Percentiles rank a stretch among this genome's conserved stretches.
These are phyloP conservation scores for Flaveria ramosissima DNA, from an alignment of 129 eudicot genomes.

Conservation along the genomic window DNA sequence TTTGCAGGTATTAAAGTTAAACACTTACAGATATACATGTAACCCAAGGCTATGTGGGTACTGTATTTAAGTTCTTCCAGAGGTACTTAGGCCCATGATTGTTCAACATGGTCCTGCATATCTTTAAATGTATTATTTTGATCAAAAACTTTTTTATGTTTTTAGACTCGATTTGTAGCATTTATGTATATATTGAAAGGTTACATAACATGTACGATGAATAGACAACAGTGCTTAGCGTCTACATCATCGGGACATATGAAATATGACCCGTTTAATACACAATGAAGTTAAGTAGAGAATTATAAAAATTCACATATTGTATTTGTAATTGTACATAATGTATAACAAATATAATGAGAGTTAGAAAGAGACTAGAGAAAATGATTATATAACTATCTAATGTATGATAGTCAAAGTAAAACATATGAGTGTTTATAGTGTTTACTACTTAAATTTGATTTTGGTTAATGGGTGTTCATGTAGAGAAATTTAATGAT, in stretches of 20 bases:
- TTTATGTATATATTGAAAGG: neutral
- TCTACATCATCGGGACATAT: neutral
- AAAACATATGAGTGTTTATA: too few species aligned
- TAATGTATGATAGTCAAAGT: too few species aligned
- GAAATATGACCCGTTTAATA: neutral
- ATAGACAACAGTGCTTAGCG: neutral
- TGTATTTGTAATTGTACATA: too few species aligned
- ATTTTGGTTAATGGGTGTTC: too few species aligned
- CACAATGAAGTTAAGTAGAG: neutral
- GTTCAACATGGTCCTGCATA: constrained; percentile 18
- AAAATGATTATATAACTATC: too few species aligned
- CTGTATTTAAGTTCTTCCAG: constrained; percentile 19
- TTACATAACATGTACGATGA: neutral
- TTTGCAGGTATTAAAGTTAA: neutral
- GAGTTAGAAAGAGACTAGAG: too few species aligned
- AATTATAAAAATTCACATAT: too few species aligned
- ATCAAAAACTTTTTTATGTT: neutral
- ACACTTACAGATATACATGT: neutral
- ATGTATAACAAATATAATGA: too few species aligned
- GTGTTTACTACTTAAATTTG: too few species aligned
- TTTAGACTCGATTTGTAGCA: constrained; percentile 2
- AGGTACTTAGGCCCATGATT: neutral
- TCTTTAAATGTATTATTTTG: constrained; percentile 6
- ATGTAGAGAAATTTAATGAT: too few species aligned
- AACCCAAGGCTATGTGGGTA: constrained; percentile 3